These are phyloP conservation scores for Pseudocercospora fijiensis DNA, from an alignment of 2,329 filamentous ascomycete genomes.

Conservation along the genomic window DNA sequence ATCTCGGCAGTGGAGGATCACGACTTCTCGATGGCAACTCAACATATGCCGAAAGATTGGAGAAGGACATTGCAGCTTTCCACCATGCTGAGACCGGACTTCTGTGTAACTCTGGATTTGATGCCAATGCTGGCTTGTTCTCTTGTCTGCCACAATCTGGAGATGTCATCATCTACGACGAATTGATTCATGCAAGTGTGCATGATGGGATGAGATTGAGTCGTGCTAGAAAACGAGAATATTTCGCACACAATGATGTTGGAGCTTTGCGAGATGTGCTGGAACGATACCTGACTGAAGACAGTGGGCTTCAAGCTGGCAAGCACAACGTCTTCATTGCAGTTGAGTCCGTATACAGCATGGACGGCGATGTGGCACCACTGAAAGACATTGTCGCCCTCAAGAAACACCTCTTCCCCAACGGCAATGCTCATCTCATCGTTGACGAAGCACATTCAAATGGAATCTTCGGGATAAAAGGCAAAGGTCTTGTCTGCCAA, in stretches of 20 bases:
- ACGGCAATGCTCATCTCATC: conserved; percentile 60
- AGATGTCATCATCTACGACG: conserved; percentile 66
- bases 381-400: conserved; percentile 60
- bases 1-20: conserved; percentile 59
- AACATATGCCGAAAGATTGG: conserved; percentile 58
- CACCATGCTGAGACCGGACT: conserved; percentile 58
- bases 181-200: conserved; percentile 73
- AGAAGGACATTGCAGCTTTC: conserved; percentile 59
- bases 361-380: conserved; percentile 75
- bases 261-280: conserved; percentile 37
- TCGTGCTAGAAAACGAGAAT: conserved; percentile 50
- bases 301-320: conserved; percentile 40
- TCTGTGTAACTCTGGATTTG: conserved; percentile 59
- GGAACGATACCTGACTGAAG: conserved; percentile 32
- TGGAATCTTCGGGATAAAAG: conserved; percentile 57
- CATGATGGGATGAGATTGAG: conserved; percentile 73
- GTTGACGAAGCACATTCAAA: conserved; percentile 69
- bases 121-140: conserved; percentile 52
- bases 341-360: conserved; percentile 73
- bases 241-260: conserved; percentile 61
- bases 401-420: conserved; percentile 57
- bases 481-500: conserved; percentile 59
- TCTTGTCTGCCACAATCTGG: conserved; percentile 49
- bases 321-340: conserved; percentile 63
- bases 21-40: conserved; percentile 67